phyloP scores from a whole-genome alignment of 305 asterid genomes.

The Ilex paraguariensis region DNA sequence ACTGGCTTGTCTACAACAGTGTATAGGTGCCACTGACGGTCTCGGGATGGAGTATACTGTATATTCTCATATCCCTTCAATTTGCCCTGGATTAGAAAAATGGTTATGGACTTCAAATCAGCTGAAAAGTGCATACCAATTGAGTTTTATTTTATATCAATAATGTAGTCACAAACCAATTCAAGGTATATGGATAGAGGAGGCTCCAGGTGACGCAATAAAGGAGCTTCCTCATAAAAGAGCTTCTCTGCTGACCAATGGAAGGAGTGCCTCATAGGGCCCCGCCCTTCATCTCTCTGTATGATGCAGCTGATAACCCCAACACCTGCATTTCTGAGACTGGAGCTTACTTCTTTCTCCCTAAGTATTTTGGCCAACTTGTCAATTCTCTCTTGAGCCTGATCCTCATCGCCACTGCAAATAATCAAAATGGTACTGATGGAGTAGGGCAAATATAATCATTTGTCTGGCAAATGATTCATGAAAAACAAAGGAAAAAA shows the following conservation, averaged over 20 bases:
- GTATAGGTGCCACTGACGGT: conserved; percentile 98
- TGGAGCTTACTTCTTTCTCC: conserved; percentile 81
- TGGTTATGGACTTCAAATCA: conserved; percentile 11
- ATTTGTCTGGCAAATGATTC: neutral
- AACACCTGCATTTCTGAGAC: conserved; percentile 78
- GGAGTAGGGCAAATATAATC: neutral
- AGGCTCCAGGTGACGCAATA: conserved; percentile 95
- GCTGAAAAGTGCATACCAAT: neutral
- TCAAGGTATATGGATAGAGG: conserved; percentile 96
- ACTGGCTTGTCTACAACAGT: conserved; percentile 70
- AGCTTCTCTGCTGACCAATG: conserved; percentile 77
- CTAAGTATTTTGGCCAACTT: conserved; percentile 86
- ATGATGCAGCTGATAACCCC: conserved; percentile 89
- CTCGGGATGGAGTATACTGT: conserved; percentile 89
- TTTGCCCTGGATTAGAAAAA: conserved; percentile 61
- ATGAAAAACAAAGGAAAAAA: no score
- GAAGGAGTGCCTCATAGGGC: conserved; percentile 97
- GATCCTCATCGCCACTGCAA: conserved; percentile 97
- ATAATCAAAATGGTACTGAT: conserved; percentile 14
- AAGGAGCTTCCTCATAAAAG: conserved; percentile 82
- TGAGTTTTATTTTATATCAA: conserved; percentile 1
- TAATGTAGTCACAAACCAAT: conserved; percentile 50
- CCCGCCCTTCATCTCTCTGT: conserved; percentile 98
- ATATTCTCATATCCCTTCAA: conserved; percentile 74
- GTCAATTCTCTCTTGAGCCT: conserved; percentile 95